Base-by-base conservation (phyloP, 2,329 filamentous ascomycete genomes). In the Leptographium flavum region DNA sequence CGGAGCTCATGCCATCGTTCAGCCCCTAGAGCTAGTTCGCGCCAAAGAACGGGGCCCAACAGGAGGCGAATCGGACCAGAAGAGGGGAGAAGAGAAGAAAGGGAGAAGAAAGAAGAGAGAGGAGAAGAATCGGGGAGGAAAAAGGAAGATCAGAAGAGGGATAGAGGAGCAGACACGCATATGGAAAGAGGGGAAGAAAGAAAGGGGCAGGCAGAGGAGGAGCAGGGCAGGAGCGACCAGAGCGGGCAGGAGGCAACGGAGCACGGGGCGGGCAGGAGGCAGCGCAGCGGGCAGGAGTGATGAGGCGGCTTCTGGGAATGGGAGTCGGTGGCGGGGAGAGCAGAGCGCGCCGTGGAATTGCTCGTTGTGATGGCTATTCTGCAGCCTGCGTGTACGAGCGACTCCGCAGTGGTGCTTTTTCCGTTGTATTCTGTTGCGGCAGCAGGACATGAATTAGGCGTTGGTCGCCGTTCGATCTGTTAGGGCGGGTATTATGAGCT, bases 1-100 rank as follows among this genome's bases (percentile, higher is more conserved):
- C 22, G 39, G 21, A 43, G 31, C 25, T 46, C 43, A 47, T 43
- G 43, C 37, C 28, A 45, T 40, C 28, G 39, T 39, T 39, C 30
- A 40, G 37, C 19, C 27, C 42, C 35, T 39, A 36, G 33, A 28
- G 30, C 30, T 32, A 32, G 13, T 32, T 14, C 15, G 33, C 17
- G 36, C n/a, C 13, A 39, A 22, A 17, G 9, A 36, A 32, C 30
- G 13, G 30, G 30, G 30, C 15, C 30, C 13, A 14, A 32, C 13
- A 32, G 30, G 27, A 28, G 27, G 27, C 27, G 27, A 28, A 28
- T 28, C 27, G 27, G 28, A 23, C 28, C 10, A 39, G 43, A 14
- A 39, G 19, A 36, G 22, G 21, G 19, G 13, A 13, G 15, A 27
- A 21, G 30, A 35, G 14, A 15, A 38, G 35, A 28, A 36, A 37